These are phyloP conservation scores for Carpinus viminea DNA, from an alignment of 306 rosid genomes.

Conservation along the genomic window DNA sequence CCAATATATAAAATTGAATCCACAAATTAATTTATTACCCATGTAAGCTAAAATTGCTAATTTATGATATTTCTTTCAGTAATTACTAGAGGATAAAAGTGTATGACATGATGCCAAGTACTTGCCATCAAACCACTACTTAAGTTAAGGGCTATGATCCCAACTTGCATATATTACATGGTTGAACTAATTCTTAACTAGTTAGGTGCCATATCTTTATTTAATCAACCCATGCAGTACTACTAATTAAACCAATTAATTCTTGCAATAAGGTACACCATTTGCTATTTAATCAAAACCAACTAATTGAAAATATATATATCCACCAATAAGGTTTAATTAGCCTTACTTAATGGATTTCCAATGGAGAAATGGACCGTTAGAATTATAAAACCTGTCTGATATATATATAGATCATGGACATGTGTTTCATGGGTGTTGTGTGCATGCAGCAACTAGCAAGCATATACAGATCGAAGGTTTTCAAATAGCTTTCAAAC, in stretches of 20 bases:
- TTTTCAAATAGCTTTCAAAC: conserved; percentile 64
- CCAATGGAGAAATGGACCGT: conserved; percentile 41
- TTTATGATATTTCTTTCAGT: neutral
- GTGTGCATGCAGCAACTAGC: conserved; percentile 5
- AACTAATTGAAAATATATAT: too few species aligned
- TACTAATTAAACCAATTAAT: too few species aligned
- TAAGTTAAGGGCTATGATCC: too few species aligned
- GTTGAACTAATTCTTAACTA: conserved; percentile 6
- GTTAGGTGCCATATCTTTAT: too few species aligned
- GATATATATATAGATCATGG: too few species aligned
- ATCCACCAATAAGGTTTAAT: too few species aligned
- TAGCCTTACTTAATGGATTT: too few species aligned
- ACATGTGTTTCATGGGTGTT: conserved; percentile 6
- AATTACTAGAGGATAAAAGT: neutral
- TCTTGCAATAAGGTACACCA: neutral
- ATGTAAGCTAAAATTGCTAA: neutral
- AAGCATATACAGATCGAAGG: conserved; percentile 44
- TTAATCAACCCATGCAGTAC: too few species aligned
- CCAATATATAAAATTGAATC: neutral
- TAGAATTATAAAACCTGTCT: conserved; percentile 13
- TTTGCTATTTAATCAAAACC: too few species aligned
- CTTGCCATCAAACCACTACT: neutral
- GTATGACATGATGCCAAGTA: neutral
- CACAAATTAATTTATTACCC: neutral
- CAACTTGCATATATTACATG: neutral